A percentile compares a stretch with the other conserved stretches of the same genome.
These are phyloP conservation scores for Colletotrichum sojae DNA, from an alignment of 2,329 filamentous ascomycete genomes.

Conservation along the genomic window DNA sequence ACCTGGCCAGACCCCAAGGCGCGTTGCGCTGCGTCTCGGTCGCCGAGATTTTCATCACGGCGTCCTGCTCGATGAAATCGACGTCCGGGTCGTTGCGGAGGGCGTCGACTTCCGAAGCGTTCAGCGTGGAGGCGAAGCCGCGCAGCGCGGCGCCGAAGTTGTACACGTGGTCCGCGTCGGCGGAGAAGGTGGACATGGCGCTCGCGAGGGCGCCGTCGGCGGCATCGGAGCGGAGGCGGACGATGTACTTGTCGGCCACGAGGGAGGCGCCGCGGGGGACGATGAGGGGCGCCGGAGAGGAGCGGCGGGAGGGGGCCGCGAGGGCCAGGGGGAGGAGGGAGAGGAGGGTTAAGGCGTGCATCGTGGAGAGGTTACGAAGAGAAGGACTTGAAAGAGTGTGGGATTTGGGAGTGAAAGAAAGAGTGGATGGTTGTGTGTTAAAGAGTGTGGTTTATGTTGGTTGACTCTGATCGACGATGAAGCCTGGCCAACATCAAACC, in stretches of 20 bases:
- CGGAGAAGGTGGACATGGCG: constrained; percentile 47
- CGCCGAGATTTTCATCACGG: constrained; percentile 47
- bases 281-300: constrained; percentile 52
- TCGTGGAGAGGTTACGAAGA: constrained; percentile 2
- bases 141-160: constrained; percentile 43
- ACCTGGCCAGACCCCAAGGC: constrained; percentile 57
- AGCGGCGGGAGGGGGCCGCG: constrained; percentile 45
- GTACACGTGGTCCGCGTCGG: constrained; percentile 52
- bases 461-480: background rate
- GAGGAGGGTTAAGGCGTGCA: constrained; percentile 36
- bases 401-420: background rate
- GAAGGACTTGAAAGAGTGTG: constrained; percentile 8
- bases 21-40: constrained; percentile 56
- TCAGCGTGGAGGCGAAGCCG: constrained; percentile 49
- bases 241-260: constrained; percentile 55
- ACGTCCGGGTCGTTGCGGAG: constrained; percentile 50
- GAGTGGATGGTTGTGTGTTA: background rate
- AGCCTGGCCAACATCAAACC: constrained; percentile 5
- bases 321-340: constrained; percentile 33
- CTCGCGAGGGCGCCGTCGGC: constrained; percentile 43
- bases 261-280: constrained; percentile 49
- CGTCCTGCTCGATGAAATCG: constrained; percentile 59
- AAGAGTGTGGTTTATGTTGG: background rate
- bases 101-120: constrained; percentile 44
- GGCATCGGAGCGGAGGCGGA: constrained; percentile 51